Evolutionary conservation across 2,329 filamentous ascomycete genomes (phyloP).

Genomic region (Colletotrichum costaricense): DNA sequence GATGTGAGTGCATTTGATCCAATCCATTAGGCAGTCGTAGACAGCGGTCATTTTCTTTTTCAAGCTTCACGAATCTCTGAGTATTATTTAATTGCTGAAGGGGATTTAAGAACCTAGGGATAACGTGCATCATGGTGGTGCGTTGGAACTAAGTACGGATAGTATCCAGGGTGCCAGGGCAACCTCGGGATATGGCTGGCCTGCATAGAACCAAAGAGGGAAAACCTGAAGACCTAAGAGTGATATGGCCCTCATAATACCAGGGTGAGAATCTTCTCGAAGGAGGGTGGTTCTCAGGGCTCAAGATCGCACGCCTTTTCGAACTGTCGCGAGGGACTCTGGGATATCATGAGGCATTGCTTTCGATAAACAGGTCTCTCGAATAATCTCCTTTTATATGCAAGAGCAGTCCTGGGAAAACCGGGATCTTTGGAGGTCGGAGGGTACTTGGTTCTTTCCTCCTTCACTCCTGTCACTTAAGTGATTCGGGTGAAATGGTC

Average conservation of each 20-base stretch:
- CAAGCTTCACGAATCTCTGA: no score
- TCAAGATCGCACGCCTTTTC: not conserved
- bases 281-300: not conserved
- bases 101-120: not conserved
- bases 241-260: not conserved
- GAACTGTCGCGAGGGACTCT: not conserved
- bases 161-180: no score
- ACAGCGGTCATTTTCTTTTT: no score
- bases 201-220: not conserved
- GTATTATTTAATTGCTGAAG: no score
- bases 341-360: not conserved
- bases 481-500: no score
- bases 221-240: not conserved
- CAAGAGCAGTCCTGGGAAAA: not conserved
- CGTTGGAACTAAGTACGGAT: not conserved
- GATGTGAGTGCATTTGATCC: not conserved
- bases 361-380: not conserved
- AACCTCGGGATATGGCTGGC: not conserved
- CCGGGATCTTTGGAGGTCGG: no score
- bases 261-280: not conserved
- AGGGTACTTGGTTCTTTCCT: no score
- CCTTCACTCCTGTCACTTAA: no score
- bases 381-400: not conserved
- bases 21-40: not conserved
- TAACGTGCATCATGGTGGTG: not conserved